A percentile compares a stretch with the other conserved stretches of the same genome.
These are phyloP conservation scores for Erythrophleum fordii DNA, from an alignment of 306 rosid genomes.

Conservation along the genomic window DNA sequence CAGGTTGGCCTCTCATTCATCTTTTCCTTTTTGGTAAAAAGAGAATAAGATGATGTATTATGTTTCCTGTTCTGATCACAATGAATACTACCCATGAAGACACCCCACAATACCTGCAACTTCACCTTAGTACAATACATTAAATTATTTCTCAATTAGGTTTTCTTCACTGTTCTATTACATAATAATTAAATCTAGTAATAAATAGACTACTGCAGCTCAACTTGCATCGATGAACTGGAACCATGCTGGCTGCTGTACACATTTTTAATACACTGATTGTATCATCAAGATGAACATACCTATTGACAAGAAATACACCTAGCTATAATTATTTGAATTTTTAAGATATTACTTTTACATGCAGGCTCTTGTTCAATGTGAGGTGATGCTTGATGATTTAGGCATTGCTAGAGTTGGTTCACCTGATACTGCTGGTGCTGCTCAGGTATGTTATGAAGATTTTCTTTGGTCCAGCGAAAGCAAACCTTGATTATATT, in stretches of 20 bases:
- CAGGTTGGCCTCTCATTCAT: constrained; percentile 59
- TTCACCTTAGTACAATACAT: constrained; percentile 19
- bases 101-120: constrained; percentile 7
- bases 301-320: constrained; percentile 26
- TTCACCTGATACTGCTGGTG: constrained; percentile 76
- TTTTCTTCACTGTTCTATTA: background rate
- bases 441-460: constrained; percentile 72
- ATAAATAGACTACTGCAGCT: constrained; percentile 7
- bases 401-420: constrained; percentile 62
- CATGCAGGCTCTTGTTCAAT: constrained; percentile 84
- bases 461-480: constrained; percentile 29
- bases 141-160: constrained; percentile 3
- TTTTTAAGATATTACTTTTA: constrained; percentile 31
- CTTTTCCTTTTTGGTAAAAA: constrained; percentile 4
- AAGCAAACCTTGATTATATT: constrained; percentile 29
- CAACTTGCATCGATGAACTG: constrained; percentile 3
- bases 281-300: constrained; percentile 17
- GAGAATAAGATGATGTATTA: constrained; percentile 13
- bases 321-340: constrained; percentile 6
- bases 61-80: constrained; percentile 32
- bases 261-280: constrained; percentile 11
- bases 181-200: background rate
- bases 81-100: constrained; percentile 16
- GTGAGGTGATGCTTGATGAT: constrained; percentile 58
- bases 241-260: constrained; percentile 19